These are phyloP conservation scores for Trichoderma endophyticum DNA, from an alignment of 2,329 filamentous ascomycete genomes.

Conservation along the genomic window DNA sequence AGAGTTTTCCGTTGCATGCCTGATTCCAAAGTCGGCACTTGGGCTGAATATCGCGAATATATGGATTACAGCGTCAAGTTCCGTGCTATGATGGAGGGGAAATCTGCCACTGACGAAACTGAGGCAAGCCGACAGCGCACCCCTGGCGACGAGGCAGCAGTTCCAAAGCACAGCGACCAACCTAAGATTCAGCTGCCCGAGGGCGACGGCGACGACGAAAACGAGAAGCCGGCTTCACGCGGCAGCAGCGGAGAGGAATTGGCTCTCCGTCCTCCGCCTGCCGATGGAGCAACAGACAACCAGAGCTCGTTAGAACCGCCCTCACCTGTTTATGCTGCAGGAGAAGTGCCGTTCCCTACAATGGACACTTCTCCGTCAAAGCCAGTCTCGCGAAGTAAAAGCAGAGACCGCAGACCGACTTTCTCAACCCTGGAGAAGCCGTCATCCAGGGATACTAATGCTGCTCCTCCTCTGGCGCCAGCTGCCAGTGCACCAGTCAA, in stretches of 20 bases:
- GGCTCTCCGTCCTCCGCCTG: constrained; percentile 21
- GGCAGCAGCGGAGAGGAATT: constrained; percentile 11
- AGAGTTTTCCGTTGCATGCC: constrained; percentile 96
- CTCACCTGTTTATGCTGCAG: constrained; percentile 39
- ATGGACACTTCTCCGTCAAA: constrained; percentile 40
- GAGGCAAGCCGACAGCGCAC: constrained; percentile 33
- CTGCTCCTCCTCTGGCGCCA: constrained; percentile 25
- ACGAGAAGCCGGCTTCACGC: constrained; percentile 33
- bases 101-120: constrained; percentile 48
- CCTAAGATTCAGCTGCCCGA: constrained; percentile 33
- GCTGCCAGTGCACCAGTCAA: constrained; percentile 50
- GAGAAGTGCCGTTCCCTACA: constrained; percentile 46
- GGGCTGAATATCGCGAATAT: constrained; percentile 89
- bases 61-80: constrained; percentile 75
- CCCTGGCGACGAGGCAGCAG: constrained; percentile 32
- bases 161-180: constrained; percentile 35
- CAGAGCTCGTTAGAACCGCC: constrained; percentile 32
- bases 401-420: constrained; percentile 51
- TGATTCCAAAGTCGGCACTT: constrained; percentile 88
- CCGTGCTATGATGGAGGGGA: constrained; percentile 61
- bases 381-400: constrained; percentile 37
- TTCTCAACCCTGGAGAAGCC: constrained; percentile 55
- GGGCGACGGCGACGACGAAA: constrained; percentile 22
- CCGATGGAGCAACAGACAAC: constrained; percentile 23
- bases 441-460: constrained; percentile 35